Conservation (phyloP, 495 filamentous ascomycete genomes). For the Penicillium ucsense region DNA sequence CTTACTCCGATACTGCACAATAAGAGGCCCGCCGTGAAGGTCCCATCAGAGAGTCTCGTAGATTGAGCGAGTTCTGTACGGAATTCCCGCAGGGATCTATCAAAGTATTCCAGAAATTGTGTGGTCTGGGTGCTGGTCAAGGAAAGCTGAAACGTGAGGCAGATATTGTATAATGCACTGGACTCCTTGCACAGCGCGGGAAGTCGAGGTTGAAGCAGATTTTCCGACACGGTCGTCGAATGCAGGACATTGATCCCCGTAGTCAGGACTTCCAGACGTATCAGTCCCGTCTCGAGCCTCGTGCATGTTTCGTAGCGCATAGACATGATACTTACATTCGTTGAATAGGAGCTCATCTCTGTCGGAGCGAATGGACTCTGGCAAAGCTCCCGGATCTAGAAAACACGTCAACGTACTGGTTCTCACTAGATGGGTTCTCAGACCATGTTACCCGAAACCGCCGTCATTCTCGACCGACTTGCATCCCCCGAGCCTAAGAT, state of each 20-base stretch:
- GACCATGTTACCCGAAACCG: no score
- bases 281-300: not conserved
- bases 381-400: not conserved
- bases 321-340: slow-evolving; percentile 15
- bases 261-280: slow-evolving; percentile 14
- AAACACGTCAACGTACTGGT: no score
- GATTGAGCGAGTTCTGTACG: slow-evolving; percentile 21
- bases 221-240: slow-evolving; percentile 18
- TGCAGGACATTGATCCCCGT: slow-evolving; percentile 25
- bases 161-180: slow-evolving; percentile 23
- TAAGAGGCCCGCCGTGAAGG: slow-evolving; percentile 24
- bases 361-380: not conserved
- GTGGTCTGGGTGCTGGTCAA: slow-evolving; percentile 4
- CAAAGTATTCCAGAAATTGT: slow-evolving; percentile 25
- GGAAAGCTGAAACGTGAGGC: slow-evolving; percentile 24
- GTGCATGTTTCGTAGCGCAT: not conserved
- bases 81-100: slow-evolving; percentile 19
- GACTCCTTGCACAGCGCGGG: slow-evolving; percentile 21
- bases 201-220: slow-evolving; percentile 14
- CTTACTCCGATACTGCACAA: slow-evolving; percentile 29
- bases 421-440: no score
- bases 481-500: not conserved
- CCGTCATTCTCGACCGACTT: not conserved
- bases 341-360: slow-evolving; percentile 20
- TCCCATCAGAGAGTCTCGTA: slow-evolving; percentile 20